A percentile compares a stretch with the other conserved stretches of the same genome.
phyloP scores from a whole-genome alignment of 805 yeast genomes.

The Suhomyces sp. region DNA sequence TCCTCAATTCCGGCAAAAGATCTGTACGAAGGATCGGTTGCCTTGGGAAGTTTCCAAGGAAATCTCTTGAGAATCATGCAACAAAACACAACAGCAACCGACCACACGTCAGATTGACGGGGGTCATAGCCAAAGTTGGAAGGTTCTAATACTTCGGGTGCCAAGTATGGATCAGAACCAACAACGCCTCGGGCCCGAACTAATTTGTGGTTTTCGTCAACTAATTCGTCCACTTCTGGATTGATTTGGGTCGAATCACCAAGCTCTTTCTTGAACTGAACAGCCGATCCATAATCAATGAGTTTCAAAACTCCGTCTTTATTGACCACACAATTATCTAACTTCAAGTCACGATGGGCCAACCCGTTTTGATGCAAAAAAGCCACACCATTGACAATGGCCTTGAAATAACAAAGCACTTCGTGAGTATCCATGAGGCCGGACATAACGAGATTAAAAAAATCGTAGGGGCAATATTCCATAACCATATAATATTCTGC shows the following conservation, averaged over 20 bases:
- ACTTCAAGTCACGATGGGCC: slow-evolving; percentile 89
- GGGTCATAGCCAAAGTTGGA: slow-evolving; percentile 66
- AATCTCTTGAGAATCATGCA: slow-evolving; percentile 85
- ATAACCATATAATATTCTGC: slow-evolving; percentile 66
- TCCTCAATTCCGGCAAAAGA: slow-evolving; percentile 47
- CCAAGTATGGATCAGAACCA: slow-evolving; percentile 94
- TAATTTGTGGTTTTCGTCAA: slow-evolving; percentile 52
- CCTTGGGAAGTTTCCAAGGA: slow-evolving; percentile 95
- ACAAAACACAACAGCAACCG: slow-evolving; percentile 86
- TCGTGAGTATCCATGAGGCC: slow-evolving; percentile 73
- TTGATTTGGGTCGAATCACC: slow-evolving; percentile 5
- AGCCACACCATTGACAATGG: slow-evolving; percentile 69
- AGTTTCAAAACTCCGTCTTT: slow-evolving; percentile 73
- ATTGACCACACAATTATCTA: slow-evolving; percentile 90
- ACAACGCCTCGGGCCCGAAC: slow-evolving; percentile 76
- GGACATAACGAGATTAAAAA: slow-evolving; percentile 89
- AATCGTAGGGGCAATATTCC: slow-evolving; percentile 92
- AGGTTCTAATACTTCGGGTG: slow-evolving; percentile 78
- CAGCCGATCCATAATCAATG: slow-evolving; percentile 93
- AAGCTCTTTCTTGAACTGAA: slow-evolving; percentile 65
- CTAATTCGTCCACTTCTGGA: slow-evolving; percentile 13
- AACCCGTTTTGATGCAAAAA: slow-evolving; percentile 80
- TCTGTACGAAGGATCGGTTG: slow-evolving; percentile 69
- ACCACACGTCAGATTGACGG: slow-evolving; percentile 88
- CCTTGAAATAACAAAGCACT: slow-evolving; percentile 78